These are phyloP conservation scores for Backusella liffmaniae DNA, from an alignment of 192 early-diverging fungal species.

Conservation along the genomic window DNA sequence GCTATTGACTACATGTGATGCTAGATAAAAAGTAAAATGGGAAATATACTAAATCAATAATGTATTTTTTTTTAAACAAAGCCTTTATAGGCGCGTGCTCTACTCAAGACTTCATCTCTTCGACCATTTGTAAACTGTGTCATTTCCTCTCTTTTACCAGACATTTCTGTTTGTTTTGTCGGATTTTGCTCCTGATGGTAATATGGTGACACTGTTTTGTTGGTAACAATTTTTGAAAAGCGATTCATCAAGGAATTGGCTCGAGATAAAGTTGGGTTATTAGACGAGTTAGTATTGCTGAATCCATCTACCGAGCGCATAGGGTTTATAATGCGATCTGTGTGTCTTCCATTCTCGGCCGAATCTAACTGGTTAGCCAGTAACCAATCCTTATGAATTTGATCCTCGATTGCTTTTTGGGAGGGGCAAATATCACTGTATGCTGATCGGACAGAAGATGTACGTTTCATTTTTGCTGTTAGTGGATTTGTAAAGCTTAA, in stretches of 20 bases:
- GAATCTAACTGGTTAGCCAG: conserved; percentile 13
- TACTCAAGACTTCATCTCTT: background rate
- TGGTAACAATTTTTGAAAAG: conserved; percentile 11
- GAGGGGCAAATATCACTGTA: background rate
- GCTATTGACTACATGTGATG: background rate
- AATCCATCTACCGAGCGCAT: background rate
- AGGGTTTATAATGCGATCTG: background rate
- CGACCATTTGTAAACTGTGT: background rate
- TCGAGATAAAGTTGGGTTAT: background rate
- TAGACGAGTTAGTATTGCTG: background rate
- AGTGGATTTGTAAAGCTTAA: conserved; percentile 12
- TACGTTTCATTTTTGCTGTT: conserved; percentile 3
- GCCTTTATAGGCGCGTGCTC: background rate
- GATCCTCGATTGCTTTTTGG: conserved; percentile 11
- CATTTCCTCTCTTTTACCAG: background rate
- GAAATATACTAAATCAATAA: background rate
- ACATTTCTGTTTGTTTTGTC: background rate
- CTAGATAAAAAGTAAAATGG: background rate
- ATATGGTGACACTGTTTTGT: conserved; percentile 3
- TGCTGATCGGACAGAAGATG: background rate
- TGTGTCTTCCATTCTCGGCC: background rate
- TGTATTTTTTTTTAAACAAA: background rate
- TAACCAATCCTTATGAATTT: conserved; percentile 9
- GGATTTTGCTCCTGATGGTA: background rate
- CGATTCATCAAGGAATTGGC: conserved; percentile 2